Conservation (phyloP, 805 yeast species). For the Kazachstania taianensis region DNA sequence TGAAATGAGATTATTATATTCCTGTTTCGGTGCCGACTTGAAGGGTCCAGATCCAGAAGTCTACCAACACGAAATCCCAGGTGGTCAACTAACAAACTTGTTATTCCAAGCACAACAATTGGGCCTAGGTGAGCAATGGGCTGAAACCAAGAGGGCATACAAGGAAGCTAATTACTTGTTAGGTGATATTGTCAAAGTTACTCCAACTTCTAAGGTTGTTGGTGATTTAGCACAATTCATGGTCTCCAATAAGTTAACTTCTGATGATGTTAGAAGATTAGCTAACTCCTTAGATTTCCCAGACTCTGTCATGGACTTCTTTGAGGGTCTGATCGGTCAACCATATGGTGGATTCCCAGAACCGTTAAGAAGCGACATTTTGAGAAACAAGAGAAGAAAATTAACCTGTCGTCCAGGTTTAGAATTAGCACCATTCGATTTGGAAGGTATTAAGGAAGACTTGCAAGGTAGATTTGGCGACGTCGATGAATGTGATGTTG, state of each 20-base stretch:
- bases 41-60: slow-evolving; percentile 99
- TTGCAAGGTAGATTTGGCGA: slow-evolving; percentile 68
- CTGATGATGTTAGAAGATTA: slow-evolving; percentile 77
- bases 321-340: slow-evolving; percentile 98
- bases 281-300: slow-evolving; percentile 96
- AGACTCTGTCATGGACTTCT: slow-evolving; percentile 93
- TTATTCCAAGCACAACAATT: slow-evolving; percentile 98
- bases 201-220: slow-evolving; percentile 98
- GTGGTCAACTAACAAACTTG: slow-evolving; percentile 97
- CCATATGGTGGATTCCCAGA: slow-evolving; percentile 99
- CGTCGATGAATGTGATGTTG: slow-evolving; percentile 79
- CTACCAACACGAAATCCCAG: slow-evolving; percentile 96
- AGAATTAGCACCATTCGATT: slow-evolving; percentile 74
- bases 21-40: slow-evolving; percentile 95
- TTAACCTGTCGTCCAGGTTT: slow-evolving; percentile 88
- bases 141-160: slow-evolving; percentile 89
- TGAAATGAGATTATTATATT: slow-evolving; percentile 92
- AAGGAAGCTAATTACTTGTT: slow-evolving; percentile 80
- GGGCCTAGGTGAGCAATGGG: slow-evolving; percentile 95
- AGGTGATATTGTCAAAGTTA: slow-evolving; percentile 96
- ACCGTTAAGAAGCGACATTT: slow-evolving; percentile 86
- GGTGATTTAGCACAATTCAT: slow-evolving; percentile 99
- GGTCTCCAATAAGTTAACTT: slow-evolving; percentile 86
- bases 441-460: slow-evolving; percentile 61
- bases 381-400: slow-evolving; percentile 87